Evolutionary conservation across 148 eudicot genomes (phyloP).

Genomic region (Limonium bicolor): DNA sequence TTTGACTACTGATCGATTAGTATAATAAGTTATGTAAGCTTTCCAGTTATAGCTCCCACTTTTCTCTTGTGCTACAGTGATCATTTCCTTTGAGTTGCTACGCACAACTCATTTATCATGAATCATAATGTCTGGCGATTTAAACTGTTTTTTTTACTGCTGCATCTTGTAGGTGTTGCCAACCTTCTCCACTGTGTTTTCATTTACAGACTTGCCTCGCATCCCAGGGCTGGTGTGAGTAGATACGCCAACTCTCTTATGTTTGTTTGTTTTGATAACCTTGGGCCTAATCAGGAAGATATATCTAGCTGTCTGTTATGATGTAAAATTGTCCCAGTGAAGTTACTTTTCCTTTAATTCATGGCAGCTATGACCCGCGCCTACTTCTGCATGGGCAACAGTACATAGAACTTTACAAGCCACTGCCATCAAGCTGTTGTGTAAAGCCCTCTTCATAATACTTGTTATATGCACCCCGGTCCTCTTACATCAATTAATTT

Average conservation of each 20-base stretch:
- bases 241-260: constrained; percentile 1
- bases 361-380: constrained; percentile 60
- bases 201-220: constrained; percentile 19
- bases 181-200: constrained; percentile 59
- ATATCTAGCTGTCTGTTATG: no score
- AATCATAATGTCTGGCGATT: no score
- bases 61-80: no score
- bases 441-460: constrained; percentile 33
- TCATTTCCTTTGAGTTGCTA: no score
- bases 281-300: no score
- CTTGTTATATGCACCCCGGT: no score
- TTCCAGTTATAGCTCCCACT: no score
- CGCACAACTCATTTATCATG: no score
- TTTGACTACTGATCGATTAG: no score
- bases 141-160: background rate
- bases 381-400: constrained; percentile 91
- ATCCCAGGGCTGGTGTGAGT: constrained; percentile 71
- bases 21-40: no score
- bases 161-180: constrained; percentile 62
- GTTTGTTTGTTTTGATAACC: background rate
- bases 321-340: no score
- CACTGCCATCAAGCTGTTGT: constrained; percentile 52
- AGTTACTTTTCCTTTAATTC: constrained; percentile 5
- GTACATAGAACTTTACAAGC: constrained; percentile 79
- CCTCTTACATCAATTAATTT: no score